These are phyloP conservation scores for Tetracentron sinense DNA, from an alignment of 164 flowering plant genomes.

Conservation along the genomic window DNA sequence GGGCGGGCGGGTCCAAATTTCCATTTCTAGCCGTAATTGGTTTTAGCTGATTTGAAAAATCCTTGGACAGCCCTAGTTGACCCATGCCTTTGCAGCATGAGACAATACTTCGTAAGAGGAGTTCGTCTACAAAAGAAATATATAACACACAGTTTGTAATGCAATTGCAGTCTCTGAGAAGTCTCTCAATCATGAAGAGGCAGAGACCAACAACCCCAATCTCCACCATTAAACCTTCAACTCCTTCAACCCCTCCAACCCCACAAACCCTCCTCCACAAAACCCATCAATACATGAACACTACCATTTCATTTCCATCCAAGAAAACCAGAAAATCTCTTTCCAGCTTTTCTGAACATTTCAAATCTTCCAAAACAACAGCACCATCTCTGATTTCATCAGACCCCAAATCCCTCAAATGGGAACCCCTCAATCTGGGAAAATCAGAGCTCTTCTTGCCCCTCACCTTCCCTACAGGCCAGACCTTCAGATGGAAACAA, in stretches of 20 bases:
- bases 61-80: no score
- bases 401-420: constrained; percentile 21
- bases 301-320: constrained; percentile 6
- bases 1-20: no score
- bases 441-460: constrained; percentile 76
- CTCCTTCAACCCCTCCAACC: constrained; percentile 19
- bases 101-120: no score
- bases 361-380: constrained; percentile 18
- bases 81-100: no score
- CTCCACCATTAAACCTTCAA: background rate
- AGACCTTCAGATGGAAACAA: constrained; percentile 87
- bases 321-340: constrained; percentile 13
- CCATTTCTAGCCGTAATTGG: no score
- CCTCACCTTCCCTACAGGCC: constrained; percentile 97
- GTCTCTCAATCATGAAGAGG: constrained; percentile 13
- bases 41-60: no score
- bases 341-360: constrained; percentile 8
- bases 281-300: background rate
- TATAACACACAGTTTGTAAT: no score
- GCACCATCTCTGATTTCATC: no score
- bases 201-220: constrained; percentile 6
- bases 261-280: constrained; percentile 14
- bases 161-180: background rate
- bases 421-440: constrained; percentile 64
- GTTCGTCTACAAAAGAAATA: no score